phyloP scores from a whole-genome alignment of 352 stramenopile genomes.

The Globisporangium parvum region DNA sequence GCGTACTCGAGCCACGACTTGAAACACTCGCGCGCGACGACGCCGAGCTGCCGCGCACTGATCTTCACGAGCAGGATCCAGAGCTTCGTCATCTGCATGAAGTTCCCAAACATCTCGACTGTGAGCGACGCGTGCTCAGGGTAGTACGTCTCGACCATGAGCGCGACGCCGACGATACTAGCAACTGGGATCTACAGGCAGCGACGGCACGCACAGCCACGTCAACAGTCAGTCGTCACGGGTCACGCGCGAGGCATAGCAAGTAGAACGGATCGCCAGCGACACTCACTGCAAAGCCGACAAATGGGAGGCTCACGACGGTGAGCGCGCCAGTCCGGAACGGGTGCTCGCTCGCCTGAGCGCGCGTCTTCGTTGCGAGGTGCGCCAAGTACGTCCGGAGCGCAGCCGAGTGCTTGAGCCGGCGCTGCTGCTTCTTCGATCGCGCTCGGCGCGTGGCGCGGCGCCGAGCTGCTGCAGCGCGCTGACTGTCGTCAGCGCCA shows the following conservation, averaged over 20 bases:
- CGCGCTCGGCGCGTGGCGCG: neutral
- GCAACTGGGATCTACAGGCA: constrained; percentile 57
- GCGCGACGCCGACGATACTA: constrained; percentile 57
- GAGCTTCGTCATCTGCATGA: constrained; percentile 79
- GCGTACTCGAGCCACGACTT: constrained; percentile 72
- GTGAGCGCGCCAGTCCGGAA: constrained; percentile 56
- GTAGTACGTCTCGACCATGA: constrained; percentile 78
- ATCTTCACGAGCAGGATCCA: constrained; percentile 79
- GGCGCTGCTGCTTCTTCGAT: constrained; percentile 14
- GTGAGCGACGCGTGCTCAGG: constrained; percentile 63
- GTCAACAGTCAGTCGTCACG: too few relatives aligned
- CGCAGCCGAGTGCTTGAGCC: constrained; percentile 29
- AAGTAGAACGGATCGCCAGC: neutral
- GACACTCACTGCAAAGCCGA: constrained; percentile 59
- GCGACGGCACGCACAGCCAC: neutral
- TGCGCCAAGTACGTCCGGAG: constrained; percentile 44
- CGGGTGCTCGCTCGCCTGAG: constrained; percentile 45
- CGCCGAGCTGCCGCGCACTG: constrained; percentile 52
- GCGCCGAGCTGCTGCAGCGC: constrained; percentile 3
- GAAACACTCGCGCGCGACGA: constrained; percentile 62
- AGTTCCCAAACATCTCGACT: constrained; percentile 63
- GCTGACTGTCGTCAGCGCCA: constrained; percentile 4
- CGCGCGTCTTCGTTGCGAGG: constrained; percentile 31
- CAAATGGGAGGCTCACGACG: constrained; percentile 59
- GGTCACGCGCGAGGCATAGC: too few relatives aligned